Conservation (phyloP, 2,329 filamentous ascomycete genomes). For the Trichoderma cornu-damae region DNA sequence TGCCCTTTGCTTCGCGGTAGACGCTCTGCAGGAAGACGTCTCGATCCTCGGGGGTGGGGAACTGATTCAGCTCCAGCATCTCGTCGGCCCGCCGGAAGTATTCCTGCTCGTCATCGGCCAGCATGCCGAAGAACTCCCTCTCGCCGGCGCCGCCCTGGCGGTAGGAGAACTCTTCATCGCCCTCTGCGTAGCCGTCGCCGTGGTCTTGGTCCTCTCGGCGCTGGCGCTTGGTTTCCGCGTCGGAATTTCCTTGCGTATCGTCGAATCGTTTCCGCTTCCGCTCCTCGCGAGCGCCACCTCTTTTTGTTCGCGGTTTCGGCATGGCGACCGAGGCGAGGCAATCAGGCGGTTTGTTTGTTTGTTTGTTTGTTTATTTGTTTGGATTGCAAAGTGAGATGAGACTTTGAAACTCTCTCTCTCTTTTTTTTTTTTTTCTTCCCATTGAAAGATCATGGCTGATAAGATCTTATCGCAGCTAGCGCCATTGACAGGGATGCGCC, state of each 20-base stretch:
- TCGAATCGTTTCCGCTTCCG: slow-evolving; percentile 38
- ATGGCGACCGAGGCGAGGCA: slow-evolving; percentile 27
- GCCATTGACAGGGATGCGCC: not conserved
- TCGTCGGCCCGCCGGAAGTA: slow-evolving; percentile 91
- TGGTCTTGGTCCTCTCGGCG: slow-evolving; percentile 24
- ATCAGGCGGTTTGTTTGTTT: not conserved
- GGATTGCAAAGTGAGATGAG: not conserved
- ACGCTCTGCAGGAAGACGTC: slow-evolving; percentile 72
- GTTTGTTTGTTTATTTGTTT: not conserved
- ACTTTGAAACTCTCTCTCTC: not conserved
- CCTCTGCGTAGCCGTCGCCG: slow-evolving; percentile 23
- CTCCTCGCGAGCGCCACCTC: slow-evolving; percentile 37
- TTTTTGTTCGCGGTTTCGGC: slow-evolving; percentile 43
- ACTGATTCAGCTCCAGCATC: slow-evolving; percentile 84
- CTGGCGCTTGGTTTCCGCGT: slow-evolving; percentile 27
- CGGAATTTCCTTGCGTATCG: slow-evolving; percentile 21
- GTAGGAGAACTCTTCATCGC: slow-evolving; percentile 22
- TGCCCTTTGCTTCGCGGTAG: slow-evolving; percentile 79
- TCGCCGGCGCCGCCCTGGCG: slow-evolving; percentile 40
- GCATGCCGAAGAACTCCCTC: slow-evolving; percentile 83
- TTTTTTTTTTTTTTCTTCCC: slow-evolving; percentile 20
- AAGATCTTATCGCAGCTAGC: slow-evolving; percentile 17
- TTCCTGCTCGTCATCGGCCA: slow-evolving; percentile 89
- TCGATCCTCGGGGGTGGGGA: slow-evolving; percentile 68
- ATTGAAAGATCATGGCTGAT: slow-evolving; percentile 12